Base-by-base conservation (phyloP, 116 monocot genomes). In the Posidonia oceanica region DNA sequence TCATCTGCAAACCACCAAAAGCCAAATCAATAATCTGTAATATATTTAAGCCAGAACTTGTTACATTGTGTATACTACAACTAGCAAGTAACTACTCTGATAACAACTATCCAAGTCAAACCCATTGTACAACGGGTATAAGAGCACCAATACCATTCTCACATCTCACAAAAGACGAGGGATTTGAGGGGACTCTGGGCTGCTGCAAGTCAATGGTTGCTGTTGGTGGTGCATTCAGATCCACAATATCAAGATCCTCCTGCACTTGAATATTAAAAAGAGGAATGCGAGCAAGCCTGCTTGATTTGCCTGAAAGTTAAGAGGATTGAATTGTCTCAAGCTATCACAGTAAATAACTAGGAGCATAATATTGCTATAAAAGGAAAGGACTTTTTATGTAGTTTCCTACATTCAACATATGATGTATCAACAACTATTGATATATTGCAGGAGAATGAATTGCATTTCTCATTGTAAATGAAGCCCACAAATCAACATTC, bases 241-340 rank as follows among this genome's bases (percentile, higher is more conserved):
- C n/a, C 2, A 53, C 1, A 65, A 18, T 29, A 40, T 69, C 52
- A 41, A 22, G 22, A 71, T 52, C 54, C n/a, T 59, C 61, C 36
- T 77, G 48, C 39, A 69, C 40, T 37, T 62, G 48, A 10, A 40
- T 66, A 4, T 16, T 76, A 21, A 36, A 52, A 52, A 39, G 5
- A 56, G 5, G 18, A 52, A 10, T 2, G 6, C 65, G 44, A 39
- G 77, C 13, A 65, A 57, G 37, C 52, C 29, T 76, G 18, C 14
- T 70, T 61, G 7, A 8, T 58, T 41, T 76, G 60, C 78, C 85
- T 85, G 78, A 67, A 70, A 73, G 36, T 3, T 12, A 22, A 29
- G 29, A 23, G 10, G 17, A 14, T 21, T 17, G 10, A 59, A 58
- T 67, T 12, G 12, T 23, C 12, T 18, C 67, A 51, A 8, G 13